Evolutionary conservation across 345 rosid genomes (phyloP), one percentile per base, ranked within the genome.

Genomic region (Hevea brasiliensis): DNA sequence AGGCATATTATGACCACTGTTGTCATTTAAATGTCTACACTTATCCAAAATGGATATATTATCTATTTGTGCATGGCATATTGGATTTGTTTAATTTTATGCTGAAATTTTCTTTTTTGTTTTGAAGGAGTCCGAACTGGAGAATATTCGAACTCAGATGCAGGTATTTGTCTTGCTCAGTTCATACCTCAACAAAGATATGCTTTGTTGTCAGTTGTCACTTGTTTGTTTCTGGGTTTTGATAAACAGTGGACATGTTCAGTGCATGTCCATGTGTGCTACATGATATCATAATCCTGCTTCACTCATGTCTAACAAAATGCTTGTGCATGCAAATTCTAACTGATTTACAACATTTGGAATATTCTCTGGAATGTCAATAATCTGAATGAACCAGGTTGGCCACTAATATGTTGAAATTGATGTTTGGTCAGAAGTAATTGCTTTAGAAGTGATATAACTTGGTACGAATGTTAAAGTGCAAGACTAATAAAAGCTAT

Each of bases 91-190:
- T 55, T 13, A 68, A 53, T 47, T 45, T 29, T 40, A 29, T 44
- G 50, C 44, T 45, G 55, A 66, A 45, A 6, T 58, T 54, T 29
- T 32, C 21, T 44, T 67, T 61, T 62, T 41, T 47, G 23, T 65
- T 54, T 81, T 61, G 63, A 78, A 94, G 97, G 97, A 91, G 84
- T 92, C 98, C 3, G 89, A 89, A 79, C 83, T 94, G 77, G 96
- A 91, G 83, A 84, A 89, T 77, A 83, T 94, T n/a, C 85, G 87
- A 68, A 87, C 97, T 51, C 99, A 92, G 85, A 88, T 80, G 78
- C 97, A 87, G 91, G 98, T 94, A 80, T 26, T 70, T 55, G 21
- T 67, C 29, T 14, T 57, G 37, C 3, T n/a, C 51, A 56, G 68
- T 44, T 44, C 18, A 35, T 60, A 4, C 62, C 26, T 65, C 23